phyloP scores from a whole-genome alignment of 2,329 filamentous ascomycete genomes.

The Scortechinia acanthostroma region DNA sequence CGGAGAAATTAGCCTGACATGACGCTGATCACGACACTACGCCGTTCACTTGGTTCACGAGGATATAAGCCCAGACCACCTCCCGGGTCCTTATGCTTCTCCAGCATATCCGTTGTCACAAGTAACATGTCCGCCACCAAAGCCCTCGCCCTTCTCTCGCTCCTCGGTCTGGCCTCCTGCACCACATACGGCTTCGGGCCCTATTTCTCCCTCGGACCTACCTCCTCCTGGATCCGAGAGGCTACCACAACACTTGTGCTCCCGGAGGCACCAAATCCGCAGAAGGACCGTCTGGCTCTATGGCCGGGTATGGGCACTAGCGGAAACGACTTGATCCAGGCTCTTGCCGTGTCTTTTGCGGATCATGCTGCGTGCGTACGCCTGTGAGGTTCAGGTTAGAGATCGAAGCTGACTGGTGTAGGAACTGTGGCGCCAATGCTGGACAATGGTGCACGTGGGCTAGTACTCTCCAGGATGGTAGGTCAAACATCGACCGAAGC shows the following conservation, averaged over 20 bases:
- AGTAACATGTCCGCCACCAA: neutral
- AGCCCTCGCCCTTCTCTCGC: neutral
- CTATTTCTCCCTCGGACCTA: conserved; percentile 18
- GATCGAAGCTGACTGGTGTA: conserved; percentile 5
- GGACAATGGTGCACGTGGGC: conserved; percentile 22
- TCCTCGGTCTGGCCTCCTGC: neutral
- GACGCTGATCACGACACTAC: no score
- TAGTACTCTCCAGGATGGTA: conserved; percentile 16
- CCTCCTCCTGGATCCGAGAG: conserved; percentile 18
- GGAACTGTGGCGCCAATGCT: conserved; percentile 15
- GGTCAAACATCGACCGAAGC: no score
- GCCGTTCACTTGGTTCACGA: no score
- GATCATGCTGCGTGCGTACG: conserved; percentile 14
- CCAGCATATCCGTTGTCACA: no score
- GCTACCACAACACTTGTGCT: conserved; percentile 18
- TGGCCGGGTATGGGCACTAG: conserved; percentile 23
- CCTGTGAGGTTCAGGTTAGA: neutral
- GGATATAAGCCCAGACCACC: no score
- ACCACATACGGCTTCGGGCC: conserved; percentile 16
- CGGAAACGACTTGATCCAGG: conserved; percentile 18
- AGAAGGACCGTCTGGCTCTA: conserved; percentile 16
- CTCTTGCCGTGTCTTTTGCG: conserved; percentile 16
- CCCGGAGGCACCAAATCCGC: conserved; percentile 13
- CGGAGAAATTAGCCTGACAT: no score
- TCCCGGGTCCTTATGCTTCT: no score